Percentiles rank a stretch among this genome's conserved stretches.
Evolutionary conservation across 2,329 filamentous ascomycete genomes (phyloP).

Genomic region (Paecilomyces niveus): DNA sequence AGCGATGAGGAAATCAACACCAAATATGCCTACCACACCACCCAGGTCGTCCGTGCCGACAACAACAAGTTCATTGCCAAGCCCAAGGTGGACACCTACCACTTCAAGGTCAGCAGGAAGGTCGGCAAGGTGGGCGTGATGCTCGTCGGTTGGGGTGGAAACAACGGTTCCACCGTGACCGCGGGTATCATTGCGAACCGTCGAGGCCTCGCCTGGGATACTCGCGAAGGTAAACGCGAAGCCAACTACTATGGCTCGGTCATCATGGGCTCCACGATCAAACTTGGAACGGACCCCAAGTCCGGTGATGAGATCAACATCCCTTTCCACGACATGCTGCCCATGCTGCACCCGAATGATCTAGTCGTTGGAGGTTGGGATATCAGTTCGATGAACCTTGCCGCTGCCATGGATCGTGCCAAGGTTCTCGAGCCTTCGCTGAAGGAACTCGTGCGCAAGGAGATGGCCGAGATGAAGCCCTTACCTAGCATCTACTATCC

Average conservation of each 20-base stretch:
- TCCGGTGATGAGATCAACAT: slow-evolving; percentile 90
- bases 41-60: slow-evolving; percentile 63
- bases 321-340: slow-evolving; percentile 86
- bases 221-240: slow-evolving; percentile 73
- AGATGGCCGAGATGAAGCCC: slow-evolving; percentile 82
- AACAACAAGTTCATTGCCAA: slow-evolving; percentile 74
- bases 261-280: slow-evolving; percentile 94
- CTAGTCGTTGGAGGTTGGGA: slow-evolving; percentile 95
- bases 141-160: slow-evolving; percentile 96
- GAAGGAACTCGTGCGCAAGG: slow-evolving; percentile 83
- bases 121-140: slow-evolving; percentile 92
- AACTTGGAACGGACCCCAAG: slow-evolving; percentile 80
- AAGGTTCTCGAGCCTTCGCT: slow-evolving; percentile 91
- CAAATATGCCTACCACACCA: slow-evolving; percentile 96
- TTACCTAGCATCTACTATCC: slow-evolving; percentile 97
- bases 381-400: slow-evolving; percentile 84
- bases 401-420: slow-evolving; percentile 90
- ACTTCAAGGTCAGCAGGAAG: slow-evolving; percentile 95
- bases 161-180: slow-evolving; percentile 96
- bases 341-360: slow-evolving; percentile 96
- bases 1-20: slow-evolving; percentile 80
- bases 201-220: slow-evolving; percentile 80
- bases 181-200: slow-evolving; percentile 96
- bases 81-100: slow-evolving; percentile 82
- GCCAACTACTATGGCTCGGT: slow-evolving; percentile 99